Conservation (phyloP, 805 yeast species). For the Pichia eremophila region DNA sequence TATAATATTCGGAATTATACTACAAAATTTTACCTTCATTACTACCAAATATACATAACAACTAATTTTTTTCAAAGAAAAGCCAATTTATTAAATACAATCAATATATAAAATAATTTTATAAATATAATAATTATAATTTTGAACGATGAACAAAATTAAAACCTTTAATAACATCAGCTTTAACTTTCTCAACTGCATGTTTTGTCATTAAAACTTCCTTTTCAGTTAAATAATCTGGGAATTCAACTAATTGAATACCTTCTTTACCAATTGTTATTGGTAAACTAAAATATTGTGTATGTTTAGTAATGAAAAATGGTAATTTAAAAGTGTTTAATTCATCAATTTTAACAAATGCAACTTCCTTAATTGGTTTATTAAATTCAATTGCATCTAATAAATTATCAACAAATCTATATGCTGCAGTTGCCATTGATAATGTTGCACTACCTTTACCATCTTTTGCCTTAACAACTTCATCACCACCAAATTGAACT, state of each 20-base stretch:
- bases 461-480: conserved; percentile 89
- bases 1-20: no score
- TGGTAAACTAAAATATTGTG: conserved; percentile 41
- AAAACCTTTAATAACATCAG: conserved; percentile 17
- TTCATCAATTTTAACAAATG: conserved; percentile 47
- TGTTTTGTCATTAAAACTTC: conserved; percentile 12
- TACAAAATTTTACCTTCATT: no score
- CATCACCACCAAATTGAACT: conserved; percentile 86
- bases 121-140: conserved; percentile 2
- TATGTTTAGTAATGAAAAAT: conserved; percentile 15
- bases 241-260: conserved; percentile 22
- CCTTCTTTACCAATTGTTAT: conserved; percentile 28
- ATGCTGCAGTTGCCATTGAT: conserved; percentile 94
- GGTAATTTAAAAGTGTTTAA: conserved; percentile 30
- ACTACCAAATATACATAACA: no score
- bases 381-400: conserved; percentile 15
- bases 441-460: conserved; percentile 94
- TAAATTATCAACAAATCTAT: conserved; percentile 55
- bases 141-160: conserved; percentile 17
- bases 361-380: conserved; percentile 31
- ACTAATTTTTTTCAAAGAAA: no score
- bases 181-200: conserved; percentile 13
- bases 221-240: conserved; percentile 6
- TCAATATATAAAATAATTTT: no score
- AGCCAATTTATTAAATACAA: no score